Base-by-base conservation (phyloP, 2,329 filamentous ascomycete genomes). In the Aspergillus bombycis region DNA sequence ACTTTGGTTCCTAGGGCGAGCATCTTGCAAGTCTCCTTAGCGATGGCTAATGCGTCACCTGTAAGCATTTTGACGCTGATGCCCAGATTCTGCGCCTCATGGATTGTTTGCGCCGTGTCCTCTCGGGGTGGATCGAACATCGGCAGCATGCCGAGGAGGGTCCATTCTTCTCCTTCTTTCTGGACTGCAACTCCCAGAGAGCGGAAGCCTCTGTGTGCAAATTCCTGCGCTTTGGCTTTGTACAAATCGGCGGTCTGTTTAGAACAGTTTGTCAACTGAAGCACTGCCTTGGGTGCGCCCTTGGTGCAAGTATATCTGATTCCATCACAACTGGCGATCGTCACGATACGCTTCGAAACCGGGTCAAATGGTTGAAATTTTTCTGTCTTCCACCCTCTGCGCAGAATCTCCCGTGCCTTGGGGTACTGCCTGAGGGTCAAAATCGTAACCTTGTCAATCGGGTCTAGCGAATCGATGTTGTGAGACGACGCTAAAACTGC, bases 21-120 rank as follows among this genome's bases (percentile, higher is more conserved):
- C 88, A 92, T 92, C 80, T 91, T 91, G 84, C 90, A 92, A 64
- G 90, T 92, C 80, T 93, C 90, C 80, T 92, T 92, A 57, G 90
- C 90, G 71, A 92, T 93, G 67, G 90, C 90, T 71, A 92, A 89
- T 63, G 90, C 90, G 76, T 92, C 90, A 83, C 90, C 90, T 75
- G 90, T 93, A 75, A 92, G 83, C 90, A 92, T 92, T 83, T 92
- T 92, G 66, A 93, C 90, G 65, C 87, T 89, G 32, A 93, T 89
- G 79, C 90, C 90, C 56, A 92, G 86, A 72, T 89, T 86, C 75
- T 91, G 88, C 62, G 90, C 89, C 81, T 92, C 90, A 70, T 89
- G 82, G 71, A 92, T 92, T 60, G 90, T 92, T 78, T 91, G 89
- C 55, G 90, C 90, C 48, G 90, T 93, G 79, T 93, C 90, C 71